Base-by-base conservation (phyloP, 306 rosid species). In the Cyclanthera cordifolia region DNA sequence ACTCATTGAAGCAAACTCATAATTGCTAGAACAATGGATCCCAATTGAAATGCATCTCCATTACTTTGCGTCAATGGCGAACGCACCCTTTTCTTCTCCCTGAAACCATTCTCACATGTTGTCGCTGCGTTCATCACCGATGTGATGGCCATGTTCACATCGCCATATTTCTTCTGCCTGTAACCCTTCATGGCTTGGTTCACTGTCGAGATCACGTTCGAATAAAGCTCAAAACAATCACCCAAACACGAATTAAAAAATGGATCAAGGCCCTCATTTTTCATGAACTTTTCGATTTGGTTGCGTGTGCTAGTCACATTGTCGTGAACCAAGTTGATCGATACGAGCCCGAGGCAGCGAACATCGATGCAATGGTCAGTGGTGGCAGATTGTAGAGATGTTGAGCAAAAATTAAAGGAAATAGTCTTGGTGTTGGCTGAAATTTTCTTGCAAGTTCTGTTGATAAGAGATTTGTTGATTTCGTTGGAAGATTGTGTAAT, bases 91-190 rank as follows among this genome's bases (percentile, higher is more conserved):
- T 71, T 74, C 74, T 78, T 73, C 70, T 79, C 86, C 17, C 15
- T 69, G 66, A 89, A 85, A 1, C 86, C 89, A 69, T 66, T 68
- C 28, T 83, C 88, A 53, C 96, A 89, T 0, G 85, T 85, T 3
- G 73, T 10, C 0, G 81, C 70, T 0, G 84, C 81, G 64, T 80
- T 88, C 90, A 79, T 81, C 13, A 68, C 88, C 2, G 79, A 71
- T 77, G 85, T 77, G 74, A 86, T 46, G 81, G 78, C 74, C 17
- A 52, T 34, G 41, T 56, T 75, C 0, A 81, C 74, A 0, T 54
- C 63, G 8, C 49, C 80, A 46, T 81, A 89, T 1, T 63, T 50
- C 75, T 79, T 80, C 0, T 74, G 72, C 67, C 78, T 59, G 71
- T 81, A 83, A 8, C 71, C 88, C 21, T 69, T 78, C 0, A 71